phyloP scores from a whole-genome alignment of 306 rosid species.

The Oemleria cerasiformis region DNA sequence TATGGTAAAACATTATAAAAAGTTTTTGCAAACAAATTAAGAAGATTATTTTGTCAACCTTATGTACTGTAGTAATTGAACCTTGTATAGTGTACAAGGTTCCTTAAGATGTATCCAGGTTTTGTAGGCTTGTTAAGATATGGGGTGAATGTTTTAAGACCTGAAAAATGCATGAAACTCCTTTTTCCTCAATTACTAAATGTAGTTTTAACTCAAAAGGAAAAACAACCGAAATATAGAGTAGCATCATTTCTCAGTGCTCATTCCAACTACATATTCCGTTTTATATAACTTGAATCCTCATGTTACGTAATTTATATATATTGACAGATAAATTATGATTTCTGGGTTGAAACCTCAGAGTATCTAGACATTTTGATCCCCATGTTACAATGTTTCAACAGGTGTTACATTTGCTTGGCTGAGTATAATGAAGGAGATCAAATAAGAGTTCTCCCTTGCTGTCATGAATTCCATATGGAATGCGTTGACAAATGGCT shows the following conservation, averaged over 20 bases:
- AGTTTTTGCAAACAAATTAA: neutral
- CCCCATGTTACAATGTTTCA: neutral
- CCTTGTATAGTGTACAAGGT: neutral
- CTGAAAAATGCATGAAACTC: neutral
- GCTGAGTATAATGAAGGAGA: neutral
- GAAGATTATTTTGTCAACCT: too few relatives aligned
- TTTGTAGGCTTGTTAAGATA: neutral
- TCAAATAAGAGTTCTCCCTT: neutral
- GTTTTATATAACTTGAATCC: neutral
- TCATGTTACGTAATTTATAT: too few relatives aligned
- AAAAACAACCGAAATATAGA: neutral
- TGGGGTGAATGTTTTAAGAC: neutral
- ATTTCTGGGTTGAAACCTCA: neutral
- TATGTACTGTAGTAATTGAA: neutral
- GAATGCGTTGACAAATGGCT: neutral
- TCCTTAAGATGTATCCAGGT: neutral
- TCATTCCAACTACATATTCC: neutral
- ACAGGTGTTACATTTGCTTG: constrained; percentile 4
- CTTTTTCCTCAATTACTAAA: neutral
- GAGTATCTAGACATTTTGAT: neutral
- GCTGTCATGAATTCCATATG: neutral
- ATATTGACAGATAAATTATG: neutral
- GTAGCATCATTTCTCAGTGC: neutral
- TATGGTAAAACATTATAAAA: neutral
- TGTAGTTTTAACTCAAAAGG: neutral